Evolutionary conservation across 805 yeast genomes (phyloP), one percentile per base, ranked within the genome.

Genomic region (Ogataea trehaloabstinens): DNA sequence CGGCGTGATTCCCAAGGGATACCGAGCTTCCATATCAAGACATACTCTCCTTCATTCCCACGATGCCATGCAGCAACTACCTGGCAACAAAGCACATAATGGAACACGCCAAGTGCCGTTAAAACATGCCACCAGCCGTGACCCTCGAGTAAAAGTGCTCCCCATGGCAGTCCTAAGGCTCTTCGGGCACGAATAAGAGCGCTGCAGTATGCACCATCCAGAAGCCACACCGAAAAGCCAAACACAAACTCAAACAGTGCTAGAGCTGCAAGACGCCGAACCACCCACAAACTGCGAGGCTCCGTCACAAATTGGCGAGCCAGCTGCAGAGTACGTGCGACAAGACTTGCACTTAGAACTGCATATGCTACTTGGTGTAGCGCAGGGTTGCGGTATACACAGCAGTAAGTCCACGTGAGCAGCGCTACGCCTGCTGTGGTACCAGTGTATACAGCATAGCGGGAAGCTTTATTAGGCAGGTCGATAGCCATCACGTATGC

Each of bases 61-160:
- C 71, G 68, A 45, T 82, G 70, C 62, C 82, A 78, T 28, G 80
- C 62, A 47, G 93, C 74, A 46, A 89, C 67, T 49, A 82, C 80
- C 64, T 86, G 89, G 52, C 81, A 71, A 55, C 82, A 86, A 3
- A 84, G 80, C 46, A 89, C 71, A 60, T 85, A 88, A 57, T 71
- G 82, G 63, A 87, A 90, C 10, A 89, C 90, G 1, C 96, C 95
- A 15, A 78, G 65, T 0, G 93, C 89, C 0, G 90, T 83, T 40
- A 84, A 67, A 19, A 84, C 64, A 56, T 89, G 97, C 97, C 97
- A 89, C 96, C 96, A 90, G 18, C 93, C 95, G 54, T 89, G 97
- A 18, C 90, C 80, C 60, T 89, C 97, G 22, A 90, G 68, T 3
- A 52, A 29, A 4, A 89, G 50, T 41, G 85, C 78, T 2, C 96